These are phyloP conservation scores for Saussurea involucrata DNA, from an alignment of 129 eudicot genomes.

Conservation along the genomic window DNA sequence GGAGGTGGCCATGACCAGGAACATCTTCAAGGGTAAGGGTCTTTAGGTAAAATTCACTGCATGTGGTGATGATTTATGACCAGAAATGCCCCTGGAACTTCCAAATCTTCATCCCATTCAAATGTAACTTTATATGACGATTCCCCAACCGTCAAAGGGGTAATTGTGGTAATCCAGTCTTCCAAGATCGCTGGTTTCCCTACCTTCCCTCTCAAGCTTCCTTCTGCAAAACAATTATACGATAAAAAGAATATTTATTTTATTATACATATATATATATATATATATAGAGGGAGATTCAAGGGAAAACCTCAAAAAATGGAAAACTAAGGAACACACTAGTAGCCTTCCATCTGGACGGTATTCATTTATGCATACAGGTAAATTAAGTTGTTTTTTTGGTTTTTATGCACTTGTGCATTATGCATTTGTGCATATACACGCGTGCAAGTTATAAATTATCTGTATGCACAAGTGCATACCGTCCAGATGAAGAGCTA, in stretches of 20 bases:
- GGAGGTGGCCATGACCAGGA: slow-evolving; percentile 49
- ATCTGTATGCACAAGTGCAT: too few species aligned
- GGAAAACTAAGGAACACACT: too few species aligned
- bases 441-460: too few species aligned
- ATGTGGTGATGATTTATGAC: slow-evolving; percentile 39
- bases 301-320: too few species aligned
- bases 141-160: slow-evolving; percentile 30
- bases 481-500: too few species aligned
- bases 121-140: slow-evolving; percentile 36
- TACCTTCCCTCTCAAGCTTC: slow-evolving; percentile 23
- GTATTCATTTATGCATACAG: too few species aligned
- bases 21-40: slow-evolving; percentile 47
- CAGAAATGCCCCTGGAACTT: slow-evolving; percentile 42
- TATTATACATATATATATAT: neutral
- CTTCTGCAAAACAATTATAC: slow-evolving; percentile 6
- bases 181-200: slow-evolving; percentile 33
- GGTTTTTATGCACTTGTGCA: too few species aligned
- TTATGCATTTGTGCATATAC: too few species aligned
- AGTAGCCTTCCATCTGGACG: too few species aligned
- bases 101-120: slow-evolving; percentile 37
- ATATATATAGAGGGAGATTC: too few species aligned
- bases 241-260: neutral
- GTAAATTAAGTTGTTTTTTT: too few species aligned
- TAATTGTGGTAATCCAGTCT: slow-evolving; percentile 40
- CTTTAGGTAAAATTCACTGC: slow-evolving; percentile 47